Percentiles rank a stretch among this genome's conserved stretches.
Evolutionary conservation across 2,329 filamentous ascomycete genomes (phyloP).

Genomic region (Ambrosiella beaveri): DNA sequence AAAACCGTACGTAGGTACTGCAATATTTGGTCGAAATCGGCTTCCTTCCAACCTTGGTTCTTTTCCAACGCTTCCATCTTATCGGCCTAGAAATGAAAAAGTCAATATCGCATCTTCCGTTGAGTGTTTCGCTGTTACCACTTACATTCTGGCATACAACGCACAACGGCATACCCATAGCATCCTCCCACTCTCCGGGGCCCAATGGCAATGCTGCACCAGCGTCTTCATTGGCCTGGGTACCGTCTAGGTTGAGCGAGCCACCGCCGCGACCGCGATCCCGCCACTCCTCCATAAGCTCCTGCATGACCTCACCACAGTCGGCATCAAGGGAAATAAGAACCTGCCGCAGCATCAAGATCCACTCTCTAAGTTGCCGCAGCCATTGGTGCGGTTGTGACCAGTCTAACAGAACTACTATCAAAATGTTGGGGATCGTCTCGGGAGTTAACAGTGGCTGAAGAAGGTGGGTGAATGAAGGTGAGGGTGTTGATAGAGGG

Average conservation of each 20-base stretch:
- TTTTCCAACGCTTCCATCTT: constrained; percentile 83
- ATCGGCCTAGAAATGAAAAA: constrained; percentile 40
- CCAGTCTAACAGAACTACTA: constrained; percentile 93
- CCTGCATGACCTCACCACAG: constrained; percentile 70
- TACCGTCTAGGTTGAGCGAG: constrained; percentile 45
- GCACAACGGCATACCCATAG: constrained; percentile 68
- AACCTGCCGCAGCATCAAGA: constrained; percentile 63
- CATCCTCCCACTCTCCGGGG: constrained; percentile 85
- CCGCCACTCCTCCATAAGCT: constrained; percentile 65
- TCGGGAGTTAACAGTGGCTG: constrained; percentile 69
- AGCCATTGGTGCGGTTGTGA: constrained; percentile 86
- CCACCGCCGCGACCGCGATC: constrained; percentile 53
- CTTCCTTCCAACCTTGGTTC: constrained; percentile 84
- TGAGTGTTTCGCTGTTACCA: neutral
- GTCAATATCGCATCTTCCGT: neutral
- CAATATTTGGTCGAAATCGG: constrained; percentile 87
- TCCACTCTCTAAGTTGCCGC: constrained; percentile 75
- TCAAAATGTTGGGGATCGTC: constrained; percentile 68
- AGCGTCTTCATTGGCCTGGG: constrained; percentile 42
- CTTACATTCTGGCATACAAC: constrained; percentile 90
- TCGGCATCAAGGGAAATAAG: constrained; percentile 57
- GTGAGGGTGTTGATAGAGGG: constrained; percentile 69
- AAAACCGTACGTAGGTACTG: constrained; percentile 83
- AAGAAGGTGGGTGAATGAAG: constrained; percentile 66
- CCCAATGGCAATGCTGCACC: constrained; percentile 62